These are phyloP conservation scores for Lachancea kluyveri DNA, from an alignment of 805 yeast genomes.

Conservation along the genomic window DNA sequence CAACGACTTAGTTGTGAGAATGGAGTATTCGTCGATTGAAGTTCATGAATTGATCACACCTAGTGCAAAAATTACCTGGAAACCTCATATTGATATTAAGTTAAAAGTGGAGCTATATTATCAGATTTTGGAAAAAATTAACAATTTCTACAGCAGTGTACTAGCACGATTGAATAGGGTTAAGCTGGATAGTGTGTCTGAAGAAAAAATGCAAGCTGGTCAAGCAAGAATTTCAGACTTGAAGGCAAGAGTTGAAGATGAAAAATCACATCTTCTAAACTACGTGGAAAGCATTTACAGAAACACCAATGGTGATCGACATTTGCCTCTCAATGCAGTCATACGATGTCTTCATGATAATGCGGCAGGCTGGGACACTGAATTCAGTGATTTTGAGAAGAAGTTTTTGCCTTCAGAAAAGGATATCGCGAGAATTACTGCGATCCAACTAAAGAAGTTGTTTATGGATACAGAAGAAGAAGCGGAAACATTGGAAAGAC, in stretches of 20 bases:
- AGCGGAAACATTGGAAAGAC: no score
- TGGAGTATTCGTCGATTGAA: constrained; percentile 72
- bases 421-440: constrained; percentile 86
- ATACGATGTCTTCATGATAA: constrained; percentile 69
- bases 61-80: constrained; percentile 61
- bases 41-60: constrained; percentile 79
- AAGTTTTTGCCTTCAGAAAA: constrained; percentile 83
- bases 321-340: constrained; percentile 62
- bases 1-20: constrained; percentile 67
- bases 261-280: constrained; percentile 39
- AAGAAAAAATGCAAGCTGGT: constrained; percentile 69
- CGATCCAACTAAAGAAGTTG: constrained; percentile 74
- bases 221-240: constrained; percentile 51
- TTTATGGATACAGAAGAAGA: constrained; percentile 46
- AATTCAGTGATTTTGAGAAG: constrained; percentile 73
- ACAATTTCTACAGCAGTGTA: constrained; percentile 67
- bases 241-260: constrained; percentile 45
- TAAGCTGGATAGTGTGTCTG: constrained; percentile 64
- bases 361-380: constrained; percentile 83
- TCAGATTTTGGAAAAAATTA: constrained; percentile 46
- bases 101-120: constrained; percentile 60
- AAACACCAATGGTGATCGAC: constrained; percentile 53
- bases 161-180: constrained; percentile 64
- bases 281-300: constrained; percentile 49
- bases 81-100: constrained; percentile 60